These are phyloP conservation scores for Solanum sejunctum DNA, from an alignment of 257 asterid species.

Conservation along the genomic window DNA sequence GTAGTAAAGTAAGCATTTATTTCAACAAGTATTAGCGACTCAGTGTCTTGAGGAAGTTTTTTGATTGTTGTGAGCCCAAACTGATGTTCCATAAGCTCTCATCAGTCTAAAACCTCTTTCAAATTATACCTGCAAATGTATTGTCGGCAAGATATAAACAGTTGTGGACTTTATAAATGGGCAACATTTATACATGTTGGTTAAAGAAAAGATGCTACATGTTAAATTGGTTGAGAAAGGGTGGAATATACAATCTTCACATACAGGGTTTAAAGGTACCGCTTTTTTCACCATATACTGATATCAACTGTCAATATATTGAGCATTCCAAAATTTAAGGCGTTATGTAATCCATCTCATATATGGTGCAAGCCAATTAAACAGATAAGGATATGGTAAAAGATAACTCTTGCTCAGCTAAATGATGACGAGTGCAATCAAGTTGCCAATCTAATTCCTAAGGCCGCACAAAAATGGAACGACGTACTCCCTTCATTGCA, in stretches of 20 bases:
- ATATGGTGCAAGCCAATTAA: not conserved
- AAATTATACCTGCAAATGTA: not conserved
- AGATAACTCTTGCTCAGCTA: not conserved
- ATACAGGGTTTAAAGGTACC: not conserved
- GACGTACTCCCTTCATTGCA: not conserved
- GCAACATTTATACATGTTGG: not conserved
- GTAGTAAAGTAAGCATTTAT: not conserved
- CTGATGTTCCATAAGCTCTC: not conserved
- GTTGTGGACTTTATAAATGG: not conserved
- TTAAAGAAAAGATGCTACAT: not conserved
- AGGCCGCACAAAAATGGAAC: not conserved
- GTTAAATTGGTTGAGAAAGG: not conserved
- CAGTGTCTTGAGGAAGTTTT: not conserved
- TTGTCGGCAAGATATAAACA: not conserved
- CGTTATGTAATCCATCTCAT: not conserved
- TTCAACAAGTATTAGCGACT: not conserved
- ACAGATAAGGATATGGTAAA: not conserved
- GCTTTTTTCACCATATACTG: not conserved
- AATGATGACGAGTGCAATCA: not conserved
- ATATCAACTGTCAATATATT: not conserved
- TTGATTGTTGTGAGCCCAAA: not conserved
- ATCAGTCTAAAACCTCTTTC: not conserved
- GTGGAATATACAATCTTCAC: not conserved
- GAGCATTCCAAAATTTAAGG: not conserved
- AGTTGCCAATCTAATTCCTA: not conserved